Percentiles rank a stretch among this genome's conserved stretches.
Evolutionary conservation across 306 rosid genomes (phyloP).

Genomic region (Carpinus viminea): DNA sequence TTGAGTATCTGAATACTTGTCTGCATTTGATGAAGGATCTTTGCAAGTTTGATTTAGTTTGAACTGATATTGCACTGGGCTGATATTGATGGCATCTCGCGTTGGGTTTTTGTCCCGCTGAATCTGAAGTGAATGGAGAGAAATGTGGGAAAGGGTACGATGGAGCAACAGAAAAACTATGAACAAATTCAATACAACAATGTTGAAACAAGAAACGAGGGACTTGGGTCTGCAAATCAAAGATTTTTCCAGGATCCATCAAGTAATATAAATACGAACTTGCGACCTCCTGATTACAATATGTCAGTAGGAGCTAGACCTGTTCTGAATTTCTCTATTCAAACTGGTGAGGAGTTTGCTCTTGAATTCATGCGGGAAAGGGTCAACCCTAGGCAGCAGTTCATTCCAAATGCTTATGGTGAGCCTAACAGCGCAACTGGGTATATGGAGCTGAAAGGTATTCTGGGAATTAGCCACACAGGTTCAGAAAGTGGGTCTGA

Average conservation of each 20-base stretch:
- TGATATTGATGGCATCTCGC: slow-evolving; percentile 9
- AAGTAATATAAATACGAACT: slow-evolving; percentile 44
- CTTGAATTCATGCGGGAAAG: slow-evolving; percentile 93
- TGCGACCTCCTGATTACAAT: slow-evolving; percentile 59
- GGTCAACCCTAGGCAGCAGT: slow-evolving; percentile 61
- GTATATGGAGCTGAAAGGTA: slow-evolving; percentile 57
- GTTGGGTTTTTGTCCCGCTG: slow-evolving; percentile 24
- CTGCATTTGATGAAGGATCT: slow-evolving; percentile 26
- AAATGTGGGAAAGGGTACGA: slow-evolving; percentile 25
- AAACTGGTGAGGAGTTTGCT: slow-evolving; percentile 88
- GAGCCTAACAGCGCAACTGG: slow-evolving; percentile 61
- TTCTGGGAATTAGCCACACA: slow-evolving; percentile 47
- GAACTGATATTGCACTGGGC: slow-evolving; percentile 13
- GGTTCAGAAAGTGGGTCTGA: slow-evolving; percentile 72
- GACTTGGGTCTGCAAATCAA: slow-evolving; percentile 48
- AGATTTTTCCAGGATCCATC: slow-evolving; percentile 48
- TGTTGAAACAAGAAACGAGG: slow-evolving; percentile 59
- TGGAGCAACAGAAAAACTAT: slow-evolving; percentile 42
- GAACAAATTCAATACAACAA: slow-evolving; percentile 40
- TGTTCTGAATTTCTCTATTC: slow-evolving; percentile 79
- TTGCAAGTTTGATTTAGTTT: background rate
- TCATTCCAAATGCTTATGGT: slow-evolving; percentile 52
- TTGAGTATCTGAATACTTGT: slow-evolving; percentile 15
- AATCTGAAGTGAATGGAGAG: slow-evolving; percentile 26
- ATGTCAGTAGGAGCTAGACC: slow-evolving; percentile 58